phyloP scores from a whole-genome alignment of 306 rosid genomes.

The Alnus glutinosa region DNA sequence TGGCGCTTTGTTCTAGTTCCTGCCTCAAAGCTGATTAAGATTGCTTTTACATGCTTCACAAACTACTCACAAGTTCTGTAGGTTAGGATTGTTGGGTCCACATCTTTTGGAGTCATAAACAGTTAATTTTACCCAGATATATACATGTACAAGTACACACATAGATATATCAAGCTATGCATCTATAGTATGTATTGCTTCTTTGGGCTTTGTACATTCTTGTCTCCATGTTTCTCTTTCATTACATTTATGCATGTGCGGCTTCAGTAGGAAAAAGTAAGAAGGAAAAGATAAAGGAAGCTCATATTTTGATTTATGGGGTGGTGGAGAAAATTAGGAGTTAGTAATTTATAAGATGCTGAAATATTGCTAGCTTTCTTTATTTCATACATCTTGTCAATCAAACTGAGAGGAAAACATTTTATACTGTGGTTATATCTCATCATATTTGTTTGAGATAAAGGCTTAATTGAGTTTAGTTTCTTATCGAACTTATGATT shows the following conservation, averaged over 20 bases:
- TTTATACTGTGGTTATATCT: background rate
- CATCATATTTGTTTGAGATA: no score
- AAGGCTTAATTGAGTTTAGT: background rate
- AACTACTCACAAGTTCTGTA: conserved; percentile 5
- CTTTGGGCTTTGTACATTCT: background rate
- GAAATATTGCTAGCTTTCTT: background rate
- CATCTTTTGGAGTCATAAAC: background rate
- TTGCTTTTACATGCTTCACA: conserved; percentile 9
- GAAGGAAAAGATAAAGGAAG: background rate
- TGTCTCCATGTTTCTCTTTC: background rate
- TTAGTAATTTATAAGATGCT: background rate
- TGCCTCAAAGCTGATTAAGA: background rate
- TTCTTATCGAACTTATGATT: background rate
- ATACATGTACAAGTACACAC: background rate
- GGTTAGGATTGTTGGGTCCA: conserved; percentile 5
- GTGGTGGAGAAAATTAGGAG: background rate
- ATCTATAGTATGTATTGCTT: background rate
- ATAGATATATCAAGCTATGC: background rate
- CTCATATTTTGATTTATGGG: background rate
- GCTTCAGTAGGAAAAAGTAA: background rate
- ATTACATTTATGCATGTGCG: background rate
- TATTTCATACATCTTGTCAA: background rate
- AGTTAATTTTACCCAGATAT: background rate
- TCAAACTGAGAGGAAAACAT: background rate
- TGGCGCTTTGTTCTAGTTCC: background rate